phyloP scores from a whole-genome alignment of 2,329 filamentous ascomycete species.

The Colletotrichum sp. region DNA sequence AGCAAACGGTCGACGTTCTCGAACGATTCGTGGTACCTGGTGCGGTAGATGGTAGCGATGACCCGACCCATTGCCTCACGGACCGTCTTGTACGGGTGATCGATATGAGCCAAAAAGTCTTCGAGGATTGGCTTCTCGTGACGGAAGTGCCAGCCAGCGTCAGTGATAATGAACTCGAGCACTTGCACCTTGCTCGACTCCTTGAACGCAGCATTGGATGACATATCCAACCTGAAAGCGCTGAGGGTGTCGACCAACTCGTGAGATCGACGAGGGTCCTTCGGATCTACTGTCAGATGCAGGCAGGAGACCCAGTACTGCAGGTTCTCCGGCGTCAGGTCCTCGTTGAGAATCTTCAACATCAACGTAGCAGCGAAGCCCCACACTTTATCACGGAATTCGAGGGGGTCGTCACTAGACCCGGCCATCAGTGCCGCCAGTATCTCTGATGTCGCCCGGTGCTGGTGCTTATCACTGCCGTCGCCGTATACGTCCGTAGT shows the following conservation, averaged over 20 bases:
- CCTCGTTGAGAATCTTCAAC: conserved; percentile 85
- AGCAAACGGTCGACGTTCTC: conserved; percentile 78
- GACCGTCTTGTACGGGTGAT: conserved; percentile 98
- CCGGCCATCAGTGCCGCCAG: conserved; percentile 83
- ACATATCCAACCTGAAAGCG: conserved; percentile 89
- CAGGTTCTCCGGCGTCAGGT: conserved; percentile 91
- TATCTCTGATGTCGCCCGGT: conserved; percentile 94
- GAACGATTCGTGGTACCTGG: conserved; percentile 93
- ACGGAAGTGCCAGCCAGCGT: conserved; percentile 96
- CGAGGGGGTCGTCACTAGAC: conserved; percentile 77
- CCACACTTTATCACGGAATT: conserved; percentile 81
- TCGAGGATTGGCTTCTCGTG: conserved; percentile 85
- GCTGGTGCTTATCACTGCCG: conserved; percentile 96
- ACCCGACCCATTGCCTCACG: conserved; percentile 93
- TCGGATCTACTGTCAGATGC: conserved; percentile 85
- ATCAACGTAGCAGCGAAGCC: conserved; percentile 89
- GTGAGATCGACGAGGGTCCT: conserved; percentile 86
- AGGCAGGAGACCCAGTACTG: conserved; percentile 95
- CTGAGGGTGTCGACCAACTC: conserved; percentile 85
- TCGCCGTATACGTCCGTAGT: conserved; percentile 82
- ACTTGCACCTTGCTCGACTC: conserved; percentile 96
- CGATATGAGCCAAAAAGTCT: conserved; percentile 88
- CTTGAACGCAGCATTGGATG: conserved; percentile 97
- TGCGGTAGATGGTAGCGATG: conserved; percentile 86
- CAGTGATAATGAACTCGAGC: conserved; percentile 84